Conservation (phyloP, 108 stramenopile genomes). For the Nitzschia sp. region DNA sequence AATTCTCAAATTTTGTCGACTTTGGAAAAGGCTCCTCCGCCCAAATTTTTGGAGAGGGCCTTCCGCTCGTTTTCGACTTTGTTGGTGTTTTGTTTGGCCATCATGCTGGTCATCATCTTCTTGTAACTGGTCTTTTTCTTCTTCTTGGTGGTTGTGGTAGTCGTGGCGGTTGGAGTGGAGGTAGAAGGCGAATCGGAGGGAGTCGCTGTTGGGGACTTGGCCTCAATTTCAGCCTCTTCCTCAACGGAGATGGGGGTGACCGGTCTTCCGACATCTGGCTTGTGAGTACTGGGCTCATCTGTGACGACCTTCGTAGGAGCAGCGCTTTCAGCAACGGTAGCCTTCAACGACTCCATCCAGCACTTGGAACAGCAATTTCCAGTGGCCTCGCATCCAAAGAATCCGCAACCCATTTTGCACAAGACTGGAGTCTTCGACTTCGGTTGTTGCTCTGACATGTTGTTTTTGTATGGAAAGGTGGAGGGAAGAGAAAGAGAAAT, state of each 20-base stretch:
- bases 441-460: slow-evolving; percentile 23
- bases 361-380: slow-evolving; percentile 82
- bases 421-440: slow-evolving; percentile 22
- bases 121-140: slow-evolving; percentile 76
- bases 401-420: slow-evolving; percentile 75
- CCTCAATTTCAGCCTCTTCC: neutral
- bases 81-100: slow-evolving; percentile 23
- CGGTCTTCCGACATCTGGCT: no score
- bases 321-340: slow-evolving; percentile 24
- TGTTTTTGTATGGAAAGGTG: neutral
- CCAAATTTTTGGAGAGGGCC: slow-evolving; percentile 46
- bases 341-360: slow-evolving; percentile 47
- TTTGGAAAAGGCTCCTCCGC: slow-evolving; percentile 72
- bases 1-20: slow-evolving; percentile 70
- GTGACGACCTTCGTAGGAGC: neutral
- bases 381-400: slow-evolving; percentile 78
- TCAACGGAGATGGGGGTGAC: no score
- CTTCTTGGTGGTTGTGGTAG: slow-evolving; percentile 53
- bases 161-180: neutral
- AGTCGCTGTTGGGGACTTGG: neutral
- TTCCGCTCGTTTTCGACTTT: slow-evolving; percentile 55
- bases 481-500: neutral
- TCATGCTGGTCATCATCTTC: slow-evolving; percentile 72
- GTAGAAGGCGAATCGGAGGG: neutral
- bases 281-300: no score